Base-by-base conservation (phyloP, 2,329 filamentous ascomycete species). In the Ophiostoma angusticollis region DNA sequence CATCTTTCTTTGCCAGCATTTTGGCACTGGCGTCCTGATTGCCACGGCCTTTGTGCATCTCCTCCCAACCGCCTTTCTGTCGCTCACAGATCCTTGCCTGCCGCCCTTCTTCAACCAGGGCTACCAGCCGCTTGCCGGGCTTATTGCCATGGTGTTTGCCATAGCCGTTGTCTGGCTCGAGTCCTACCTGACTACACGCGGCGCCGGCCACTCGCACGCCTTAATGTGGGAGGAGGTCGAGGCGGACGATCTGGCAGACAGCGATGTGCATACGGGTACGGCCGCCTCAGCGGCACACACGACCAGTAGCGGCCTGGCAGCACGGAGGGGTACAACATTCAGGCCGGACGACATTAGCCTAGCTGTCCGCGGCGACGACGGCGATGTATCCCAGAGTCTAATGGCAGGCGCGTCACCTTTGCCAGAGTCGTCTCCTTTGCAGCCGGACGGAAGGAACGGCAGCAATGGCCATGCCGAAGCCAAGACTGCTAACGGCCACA, bases 11-110 rank as follows among this genome's bases (percentile, higher is more conserved):
- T 78, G 75, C 50, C 74, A 80, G 47, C 80, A 85, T 60, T 81
- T 84, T 47, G 81, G 84, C 52, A 91, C 84, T 1, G 84, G 84
- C 43, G 84, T 91, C 16, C 65, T 91, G n/a, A 79, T 91, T 45
- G 83, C 84, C 9, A 91, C 84, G 1, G 83, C 84, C 40, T 91
- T 91, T 52, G 82, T 89, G 19, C 83, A 89, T 60, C 65, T 81
- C 11, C 68, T 80, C 4, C 78, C 74, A 39, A 82, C 73, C 19
- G 78, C 79, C 1, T 83, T 83, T 50, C 57, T 67, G 42, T 78
- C 75, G 29, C 62, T 81, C 16, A 79, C 70, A 47, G 72, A 81
- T 45, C 78, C 78, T 31, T 83, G 79, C 50, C 73, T 93, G 0
- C 83, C 85, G 8, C 65, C 70, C 41, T 80, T 86, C 54, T 93